Base-by-base conservation (phyloP, 306 rosid genomes). In the Chamaecrista fasciculata region DNA sequence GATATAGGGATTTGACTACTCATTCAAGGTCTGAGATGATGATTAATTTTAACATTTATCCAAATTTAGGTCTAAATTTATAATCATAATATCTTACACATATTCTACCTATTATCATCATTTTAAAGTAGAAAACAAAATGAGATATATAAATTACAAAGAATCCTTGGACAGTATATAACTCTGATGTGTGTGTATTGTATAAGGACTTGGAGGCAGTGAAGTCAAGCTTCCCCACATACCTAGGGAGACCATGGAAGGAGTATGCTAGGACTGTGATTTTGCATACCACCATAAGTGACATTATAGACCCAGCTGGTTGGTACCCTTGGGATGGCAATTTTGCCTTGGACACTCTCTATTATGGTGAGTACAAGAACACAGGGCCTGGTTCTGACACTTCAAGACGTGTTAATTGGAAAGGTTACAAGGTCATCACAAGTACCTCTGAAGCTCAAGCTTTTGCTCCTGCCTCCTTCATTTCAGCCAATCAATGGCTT, bases 161-260 rank as follows among this genome's bases (percentile, higher is more conserved):
- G n/a, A n/a, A n/a, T n/a, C n/a, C n/a, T n/a, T n/a, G n/a, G n/a
- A n/a, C n/a, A n/a, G n/a, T n/a, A n/a, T n/a, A n/a, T n/a, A n/a
- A n/a, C 33, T 28, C 33, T 28, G 4, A 28, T 28, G 4, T 28
- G 4, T 28, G 4, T 28, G 3, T 28, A 28, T 33, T 33, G 36
- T 33, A 29, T 29, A 82, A 82, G 16, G 97, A 94, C 40, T 61
- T 94, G 63, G 31, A 4, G 21, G 3, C 77, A 1, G 83, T 85
- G 6, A 65, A 80, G 47, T 29, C 66, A 1, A 76, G 52, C 53
- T 85, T 94, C 76, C 83, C 84, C 0, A 85, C 98, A 0, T 94
- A 76, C 28, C 86, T 94, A 0, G 98, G 98, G 0, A 71, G 98
- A 66, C 98, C 98, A 1, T 94, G 98, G 98, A 89, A 94, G 83